Percentiles rank a stretch among this genome's conserved stretches.
Evolutionary conservation across 805 yeast genomes (phyloP).

Genomic region (Blastobotrys americana): DNA sequence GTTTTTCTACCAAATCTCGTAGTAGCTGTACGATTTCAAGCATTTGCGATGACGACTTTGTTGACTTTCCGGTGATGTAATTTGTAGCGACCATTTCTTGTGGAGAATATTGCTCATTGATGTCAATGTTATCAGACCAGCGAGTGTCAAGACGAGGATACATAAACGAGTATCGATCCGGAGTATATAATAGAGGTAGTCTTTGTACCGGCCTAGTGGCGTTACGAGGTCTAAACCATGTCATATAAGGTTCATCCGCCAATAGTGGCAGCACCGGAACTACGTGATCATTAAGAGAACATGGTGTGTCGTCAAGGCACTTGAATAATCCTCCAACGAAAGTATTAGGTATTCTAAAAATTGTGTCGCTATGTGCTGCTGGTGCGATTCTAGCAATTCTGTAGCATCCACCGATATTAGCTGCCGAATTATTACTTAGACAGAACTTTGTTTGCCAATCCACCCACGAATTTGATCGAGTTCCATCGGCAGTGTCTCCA

Average conservation of each 20-base stretch:
- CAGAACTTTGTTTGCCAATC: conserved; percentile 14
- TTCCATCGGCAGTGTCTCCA: neutral
- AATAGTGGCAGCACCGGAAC: conserved; percentile 49
- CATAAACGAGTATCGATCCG: conserved; percentile 30
- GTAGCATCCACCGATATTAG: conserved; percentile 34
- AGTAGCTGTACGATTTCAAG: no score
- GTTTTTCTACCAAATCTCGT: no score
- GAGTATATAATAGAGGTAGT: conserved; percentile 50
- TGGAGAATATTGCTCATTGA: conserved; percentile 40
- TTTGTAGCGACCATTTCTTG: no score
- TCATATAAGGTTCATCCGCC: conserved; percentile 36
- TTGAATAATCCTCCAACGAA: conserved; percentile 59
- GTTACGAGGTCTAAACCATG: conserved; percentile 23
- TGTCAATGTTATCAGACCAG: conserved; percentile 44
- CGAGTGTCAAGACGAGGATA: conserved; percentile 15
- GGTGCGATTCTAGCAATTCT: conserved; percentile 51
- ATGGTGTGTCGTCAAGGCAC: conserved; percentile 29
- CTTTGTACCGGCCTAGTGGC: conserved; percentile 37
- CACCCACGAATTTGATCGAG: conserved; percentile 4
- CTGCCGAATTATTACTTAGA: conserved; percentile 1
- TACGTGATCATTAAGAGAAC: conserved; percentile 8
- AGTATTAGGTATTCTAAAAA: conserved; percentile 47
- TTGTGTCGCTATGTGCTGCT: conserved; percentile 40
- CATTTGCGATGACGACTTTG: no score
- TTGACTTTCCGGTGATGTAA: no score